Percentiles rank a stretch among this genome's conserved stretches.
Conservation (phyloP, 495 filamentous ascomycete genomes). For the Trichoderma asperelloides region DNA sequence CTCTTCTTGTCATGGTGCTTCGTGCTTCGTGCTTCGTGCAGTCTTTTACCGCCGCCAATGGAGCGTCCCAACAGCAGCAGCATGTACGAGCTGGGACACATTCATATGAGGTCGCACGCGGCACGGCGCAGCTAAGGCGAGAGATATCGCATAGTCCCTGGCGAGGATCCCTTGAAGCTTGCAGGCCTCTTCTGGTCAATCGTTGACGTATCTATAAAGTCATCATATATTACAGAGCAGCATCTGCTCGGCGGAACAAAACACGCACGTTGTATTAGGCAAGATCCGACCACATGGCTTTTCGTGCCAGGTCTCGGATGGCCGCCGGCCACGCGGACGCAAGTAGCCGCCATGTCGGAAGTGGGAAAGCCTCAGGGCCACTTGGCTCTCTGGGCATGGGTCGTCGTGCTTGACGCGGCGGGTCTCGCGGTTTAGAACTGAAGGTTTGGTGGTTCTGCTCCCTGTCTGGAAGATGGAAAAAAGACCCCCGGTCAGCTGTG, state of each 20-base stretch:
- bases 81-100: not conserved
- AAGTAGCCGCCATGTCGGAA: conserved; percentile 7
- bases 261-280: conserved; percentile 1
- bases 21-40: not conserved
- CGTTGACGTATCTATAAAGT: not conserved
- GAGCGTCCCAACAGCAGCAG: not conserved
- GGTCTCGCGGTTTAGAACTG: not conserved
- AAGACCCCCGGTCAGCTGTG: not conserved
- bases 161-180: not conserved
- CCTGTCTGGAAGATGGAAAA: not conserved
- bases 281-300: conserved; percentile 8
- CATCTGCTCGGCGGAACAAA: not conserved
- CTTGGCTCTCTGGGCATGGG: not conserved
- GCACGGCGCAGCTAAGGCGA: not conserved
- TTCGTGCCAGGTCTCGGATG: conserved; percentile 5
- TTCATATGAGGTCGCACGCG: not conserved
- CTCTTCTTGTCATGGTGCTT: not conserved
- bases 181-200: not conserved
- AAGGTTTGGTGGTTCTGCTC: not conserved
- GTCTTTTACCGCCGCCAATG: not conserved
- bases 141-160: not conserved
- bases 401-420: not conserved
- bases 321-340: conserved; percentile 3
- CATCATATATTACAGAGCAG: not conserved
- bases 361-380: conserved; percentile 8